Base-by-base conservation (phyloP, 768 basidiomycete species). In the Hysterangium stoloniferum region DNA sequence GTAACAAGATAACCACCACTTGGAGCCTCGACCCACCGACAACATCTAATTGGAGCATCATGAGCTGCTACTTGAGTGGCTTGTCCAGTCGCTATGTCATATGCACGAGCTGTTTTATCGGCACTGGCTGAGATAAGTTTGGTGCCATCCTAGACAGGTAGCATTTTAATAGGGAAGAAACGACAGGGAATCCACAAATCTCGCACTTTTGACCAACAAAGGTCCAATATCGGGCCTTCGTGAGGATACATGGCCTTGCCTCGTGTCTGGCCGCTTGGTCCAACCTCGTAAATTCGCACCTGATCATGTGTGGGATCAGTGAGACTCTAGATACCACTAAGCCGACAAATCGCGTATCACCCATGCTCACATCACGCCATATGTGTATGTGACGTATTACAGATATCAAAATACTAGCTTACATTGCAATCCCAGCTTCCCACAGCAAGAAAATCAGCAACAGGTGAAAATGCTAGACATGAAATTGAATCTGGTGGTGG, bases 381-480 rank as follows among this genome's bases (percentile, higher is more conserved):
- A 37, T 37, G 12, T 15, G 22, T n/a, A 20, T 37, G 12, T 15
- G 5, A 17, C 28, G 47, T 24, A 22, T 9, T 6, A 15, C 20
- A 25, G 36, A 4, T 48, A 5, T 6, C 19, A n/a, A 38, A 49
- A 4, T n/a, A 50, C 22, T 7, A 12, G 66, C 79, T 36, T 57
- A 92, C 93, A 66, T 88, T 88, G 62, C 91, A 93, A 61, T 89
- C 87, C 95, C 95, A 98, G 58, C 84, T 86, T 48, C 82, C 92
- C 11, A 94, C 93, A 7, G 94, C 92, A 22, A 98, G 76, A 62
- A 89, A 87, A 62, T 95, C 90, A 7, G 86, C 86, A 15, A 79
- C 82, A 5, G 85, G 78, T 0, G 88, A 92, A 69, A 94, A 97
- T 1, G 85, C 68, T 45, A 97, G 66, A 2, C 81, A 78, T 2